A percentile compares a stretch with the other conserved stretches of the same genome.
Evolutionary conservation across 1,284 basidiomycete genomes (phyloP).

Genomic region (Inonotus hispidus): DNA sequence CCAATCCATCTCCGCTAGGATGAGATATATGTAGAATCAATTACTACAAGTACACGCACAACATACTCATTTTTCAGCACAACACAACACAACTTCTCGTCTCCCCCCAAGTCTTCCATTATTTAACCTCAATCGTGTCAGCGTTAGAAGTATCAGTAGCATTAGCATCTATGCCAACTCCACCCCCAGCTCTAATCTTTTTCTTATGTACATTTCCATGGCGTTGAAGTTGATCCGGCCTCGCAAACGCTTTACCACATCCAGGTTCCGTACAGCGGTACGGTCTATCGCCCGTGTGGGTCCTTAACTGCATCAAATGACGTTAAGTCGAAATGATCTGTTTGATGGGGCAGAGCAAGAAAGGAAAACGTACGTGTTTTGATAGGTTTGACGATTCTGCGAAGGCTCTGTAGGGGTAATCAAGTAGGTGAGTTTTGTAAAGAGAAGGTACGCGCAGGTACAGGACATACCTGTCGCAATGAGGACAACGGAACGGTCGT

Average conservation of each 20-base stretch:
- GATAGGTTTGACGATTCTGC: conserved; percentile 92
- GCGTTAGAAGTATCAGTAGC: background rate
- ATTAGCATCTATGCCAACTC: background rate
- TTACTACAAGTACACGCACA: background rate
- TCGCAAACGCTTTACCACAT: conserved; percentile 79
- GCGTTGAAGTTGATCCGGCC: conserved; percentile 68
- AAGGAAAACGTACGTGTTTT: conserved; percentile 66
- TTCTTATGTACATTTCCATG: conserved; percentile 55
- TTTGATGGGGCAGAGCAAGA: background rate
- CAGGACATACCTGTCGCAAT: conserved; percentile 63
- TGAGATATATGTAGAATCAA: background rate
- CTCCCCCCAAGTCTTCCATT: background rate
- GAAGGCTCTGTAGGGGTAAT: conserved; percentile 57
- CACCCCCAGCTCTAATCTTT: conserved; percentile 21
- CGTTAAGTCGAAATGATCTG: background rate
- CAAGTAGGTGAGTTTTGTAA: no score
- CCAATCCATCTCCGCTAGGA: no score
- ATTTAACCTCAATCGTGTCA: background rate
- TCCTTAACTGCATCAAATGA: conserved; percentile 48
- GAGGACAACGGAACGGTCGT: conserved; percentile 87
- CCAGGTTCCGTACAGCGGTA: conserved; percentile 72
- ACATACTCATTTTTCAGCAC: background rate
- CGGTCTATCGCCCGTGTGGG: conserved; percentile 84
- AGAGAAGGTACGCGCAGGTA: no score
- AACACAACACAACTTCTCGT: background rate